Conservation (phyloP, 2,329 filamentous ascomycete species). For the Pseudogymnoascus sp. region DNA sequence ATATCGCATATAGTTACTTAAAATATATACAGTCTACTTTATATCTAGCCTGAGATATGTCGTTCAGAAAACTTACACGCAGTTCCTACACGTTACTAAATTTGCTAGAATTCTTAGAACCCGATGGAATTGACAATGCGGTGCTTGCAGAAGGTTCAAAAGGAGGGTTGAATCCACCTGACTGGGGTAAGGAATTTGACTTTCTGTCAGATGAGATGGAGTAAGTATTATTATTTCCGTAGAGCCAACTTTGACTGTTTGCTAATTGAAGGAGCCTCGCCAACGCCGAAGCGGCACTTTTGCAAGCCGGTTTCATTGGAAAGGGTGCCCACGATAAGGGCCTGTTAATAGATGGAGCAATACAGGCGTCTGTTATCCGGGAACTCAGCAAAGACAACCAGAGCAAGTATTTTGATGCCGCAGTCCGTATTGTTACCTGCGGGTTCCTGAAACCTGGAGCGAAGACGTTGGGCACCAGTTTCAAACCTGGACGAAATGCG, state of each 20-base stretch:
- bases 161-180: constrained; percentile 14
- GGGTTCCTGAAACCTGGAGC: constrained; percentile 25
- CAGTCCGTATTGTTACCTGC: constrained; percentile 20
- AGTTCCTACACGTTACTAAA: constrained; percentile 20
- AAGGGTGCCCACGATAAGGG: constrained; percentile 14
- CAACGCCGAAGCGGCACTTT: constrained; percentile 18
- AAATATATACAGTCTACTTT: constrained; percentile 16
- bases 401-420: constrained; percentile 20
- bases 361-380: constrained; percentile 19
- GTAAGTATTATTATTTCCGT: constrained; percentile 16
- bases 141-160: constrained; percentile 19
- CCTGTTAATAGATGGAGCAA: constrained; percentile 22
- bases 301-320: constrained; percentile 20
- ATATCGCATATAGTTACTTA: too few species aligned
- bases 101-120: constrained; percentile 25
- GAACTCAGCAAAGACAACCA: constrained; percentile 13
- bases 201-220: constrained; percentile 26
- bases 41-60: constrained; percentile 26
- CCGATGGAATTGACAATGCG: constrained; percentile 23
- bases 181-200: constrained; percentile 17
- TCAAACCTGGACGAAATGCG: constrained; percentile 23
- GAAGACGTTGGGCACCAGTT: constrained; percentile 24
- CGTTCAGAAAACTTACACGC: constrained; percentile 21
- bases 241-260: neutral
- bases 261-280: constrained; percentile 14